Evolutionary conservation across 176 grass and related monocot genomes (phyloP), one percentile per base, ranked within the genome.

Genomic region (Ensete ventricosum): DNA sequence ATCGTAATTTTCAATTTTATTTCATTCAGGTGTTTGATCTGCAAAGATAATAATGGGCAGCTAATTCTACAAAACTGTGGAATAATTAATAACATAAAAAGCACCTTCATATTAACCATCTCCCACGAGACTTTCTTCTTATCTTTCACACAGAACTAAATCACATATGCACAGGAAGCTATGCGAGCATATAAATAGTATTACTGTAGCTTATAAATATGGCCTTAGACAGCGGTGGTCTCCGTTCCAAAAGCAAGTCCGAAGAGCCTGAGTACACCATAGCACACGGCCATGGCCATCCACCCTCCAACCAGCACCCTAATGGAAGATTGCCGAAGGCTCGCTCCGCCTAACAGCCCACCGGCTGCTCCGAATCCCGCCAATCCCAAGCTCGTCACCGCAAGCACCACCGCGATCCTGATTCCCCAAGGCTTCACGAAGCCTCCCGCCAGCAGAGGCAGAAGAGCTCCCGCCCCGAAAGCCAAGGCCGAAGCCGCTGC

Each of bases 301-400:
- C 73, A 75, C 2, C 73, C 73, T 9, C 73, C 73, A 19, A 59
- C 21, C 73, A 75, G 5, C 5, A 75, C 73, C 21, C 73, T 75
- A 1, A 34, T 14, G 5, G 73, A 53, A 43, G 73, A 60, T 9
- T 75, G 60, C 54, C 20, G 9, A 26, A 75, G 14, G 17, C 54
- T 75, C 54, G 73, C 73, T 20, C 73, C 73, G 13, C 73, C 73
- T 14, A 75, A 9, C 14, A 75, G 52, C 1, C 54, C 73, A 8
- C 73, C 73, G 3, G 25, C 53, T 0, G 54, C 73, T 1, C 73
- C 73, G 11, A 75, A 75, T 7, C 73, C 73, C 1, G 73, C 73
- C 73, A 75, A 60, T 7, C 73, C 73, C 24, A 43, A 1, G 73
- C 73, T 75, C 16, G 54, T 75, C 73, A 75, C 53, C 12, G 25